Conservation (phyloP, 2,329 filamentous ascomycete genomes). For the Emmonsiellopsis sp. region DNA sequence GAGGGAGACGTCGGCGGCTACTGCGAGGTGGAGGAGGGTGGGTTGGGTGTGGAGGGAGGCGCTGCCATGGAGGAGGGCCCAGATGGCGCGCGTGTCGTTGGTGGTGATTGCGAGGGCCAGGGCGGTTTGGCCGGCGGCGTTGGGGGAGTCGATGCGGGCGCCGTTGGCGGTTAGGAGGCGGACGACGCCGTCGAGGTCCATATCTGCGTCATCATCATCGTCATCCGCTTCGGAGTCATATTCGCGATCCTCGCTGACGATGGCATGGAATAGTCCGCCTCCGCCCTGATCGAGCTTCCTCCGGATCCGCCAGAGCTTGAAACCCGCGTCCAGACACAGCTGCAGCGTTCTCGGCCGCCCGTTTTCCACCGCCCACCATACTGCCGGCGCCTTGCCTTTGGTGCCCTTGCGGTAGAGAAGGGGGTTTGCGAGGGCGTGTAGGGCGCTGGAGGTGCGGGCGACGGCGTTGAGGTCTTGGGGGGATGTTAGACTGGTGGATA, state of each 20-base stretch:
- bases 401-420: not conserved
- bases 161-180: not conserved
- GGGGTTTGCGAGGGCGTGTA: not conserved
- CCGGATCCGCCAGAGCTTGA: too few relatives aligned
- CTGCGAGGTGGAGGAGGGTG: not conserved
- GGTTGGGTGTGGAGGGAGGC: not conserved
- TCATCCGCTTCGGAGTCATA: too few relatives aligned
- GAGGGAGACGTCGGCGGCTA: not conserved
- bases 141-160: not conserved
- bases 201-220: not conserved
- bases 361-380: not conserved
- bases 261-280: not conserved
- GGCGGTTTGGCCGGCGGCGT: not conserved
- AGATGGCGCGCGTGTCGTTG: not conserved
- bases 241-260: too few relatives aligned
- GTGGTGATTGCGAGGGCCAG: not conserved
- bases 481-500: not conserved
- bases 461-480: not conserved
- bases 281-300: too few relatives aligned
- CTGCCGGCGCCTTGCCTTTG: not conserved
- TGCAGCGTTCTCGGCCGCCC: not conserved
- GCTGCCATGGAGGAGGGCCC: not conserved
- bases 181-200: not conserved
- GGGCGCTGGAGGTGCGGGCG: not conserved
- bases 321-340: not conserved